A percentile compares a stretch with the other conserved stretches of the same genome.
Evolutionary conservation across 2,329 filamentous ascomycete genomes (phyloP).

Genomic region (Fusarium nurragi): DNA sequence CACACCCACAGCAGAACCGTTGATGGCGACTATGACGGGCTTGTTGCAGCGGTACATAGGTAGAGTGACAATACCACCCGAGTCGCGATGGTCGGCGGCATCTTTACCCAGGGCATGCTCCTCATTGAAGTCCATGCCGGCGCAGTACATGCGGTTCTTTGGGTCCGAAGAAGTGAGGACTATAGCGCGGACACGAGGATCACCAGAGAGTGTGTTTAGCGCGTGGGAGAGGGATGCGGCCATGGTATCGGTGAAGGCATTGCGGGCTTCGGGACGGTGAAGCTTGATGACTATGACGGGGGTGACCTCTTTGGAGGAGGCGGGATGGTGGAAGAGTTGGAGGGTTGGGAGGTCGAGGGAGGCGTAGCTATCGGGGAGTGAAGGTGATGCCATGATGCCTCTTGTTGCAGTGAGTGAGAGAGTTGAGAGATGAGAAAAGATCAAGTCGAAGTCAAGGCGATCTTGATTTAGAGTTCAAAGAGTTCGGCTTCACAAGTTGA

Average conservation of each 20-base stretch:
- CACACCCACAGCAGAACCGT: slow-evolving; percentile 68
- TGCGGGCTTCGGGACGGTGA: slow-evolving; percentile 71
- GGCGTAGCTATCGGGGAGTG: slow-evolving; percentile 53
- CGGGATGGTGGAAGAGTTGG: slow-evolving; percentile 60
- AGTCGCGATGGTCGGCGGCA: slow-evolving; percentile 55
- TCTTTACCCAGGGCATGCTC: slow-evolving; percentile 40
- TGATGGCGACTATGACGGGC: slow-evolving; percentile 67
- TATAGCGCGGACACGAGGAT: slow-evolving; percentile 64
- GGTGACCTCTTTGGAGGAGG: slow-evolving; percentile 63
- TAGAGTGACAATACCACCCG: slow-evolving; percentile 63
- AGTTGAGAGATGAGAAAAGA: neutral
- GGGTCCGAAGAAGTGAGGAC: slow-evolving; percentile 64
- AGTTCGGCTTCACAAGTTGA: slow-evolving; percentile 4
- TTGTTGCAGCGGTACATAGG: slow-evolving; percentile 67
- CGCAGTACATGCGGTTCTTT: slow-evolving; percentile 63
- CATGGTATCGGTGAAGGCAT: slow-evolving; percentile 76
- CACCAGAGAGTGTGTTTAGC: slow-evolving; percentile 60
- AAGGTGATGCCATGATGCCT: slow-evolving; percentile 37
- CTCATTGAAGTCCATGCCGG: slow-evolving; percentile 64
- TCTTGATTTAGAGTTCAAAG: slow-evolving; percentile 24
- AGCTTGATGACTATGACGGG: slow-evolving; percentile 70
- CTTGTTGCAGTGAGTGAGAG: neutral
- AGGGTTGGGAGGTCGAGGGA: slow-evolving; percentile 55
- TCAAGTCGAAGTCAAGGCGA: neutral
- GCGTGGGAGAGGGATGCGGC: slow-evolving; percentile 66